Evolutionary conservation across 2,329 filamentous ascomycete genomes (phyloP).

Genomic region (Ophiostoma himal-ulmi): DNA sequence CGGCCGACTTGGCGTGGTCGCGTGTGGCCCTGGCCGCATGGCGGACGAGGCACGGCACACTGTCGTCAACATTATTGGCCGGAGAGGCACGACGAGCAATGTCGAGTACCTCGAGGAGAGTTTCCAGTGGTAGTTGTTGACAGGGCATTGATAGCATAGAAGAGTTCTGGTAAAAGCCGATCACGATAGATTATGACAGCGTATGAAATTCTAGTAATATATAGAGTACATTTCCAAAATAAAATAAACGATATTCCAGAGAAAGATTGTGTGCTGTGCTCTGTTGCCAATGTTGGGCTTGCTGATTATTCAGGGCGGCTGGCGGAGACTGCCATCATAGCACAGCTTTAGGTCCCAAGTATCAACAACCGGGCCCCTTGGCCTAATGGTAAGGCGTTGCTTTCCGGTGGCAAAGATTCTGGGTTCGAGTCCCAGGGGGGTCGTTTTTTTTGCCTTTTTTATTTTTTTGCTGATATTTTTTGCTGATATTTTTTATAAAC

Average conservation of each 20-base stretch:
- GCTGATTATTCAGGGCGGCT: background rate
- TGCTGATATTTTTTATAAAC: background rate
- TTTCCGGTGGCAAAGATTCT: conserved; percentile 14
- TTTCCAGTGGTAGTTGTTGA: conserved; percentile 25
- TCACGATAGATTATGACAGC: conserved; percentile 3
- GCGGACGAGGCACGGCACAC: conserved; percentile 24
- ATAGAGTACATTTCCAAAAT: background rate
- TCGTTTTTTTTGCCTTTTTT: conserved; percentile 11
- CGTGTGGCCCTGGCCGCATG: conserved; percentile 25
- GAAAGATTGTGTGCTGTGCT: background rate
- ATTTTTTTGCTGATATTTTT: background rate
- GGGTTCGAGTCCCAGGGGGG: conserved; percentile 17
- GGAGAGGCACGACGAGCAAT: conserved; percentile 6
- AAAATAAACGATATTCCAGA: background rate
- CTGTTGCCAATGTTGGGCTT: background rate
- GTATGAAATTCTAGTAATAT: background rate
- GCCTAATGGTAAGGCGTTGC: conserved; percentile 17
- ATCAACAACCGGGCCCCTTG: conserved; percentile 12
- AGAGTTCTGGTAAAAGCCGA: background rate
- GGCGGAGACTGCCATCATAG: background rate
- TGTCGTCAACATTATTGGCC: conserved; percentile 20
- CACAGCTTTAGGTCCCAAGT: background rate
- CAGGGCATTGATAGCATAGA: background rate
- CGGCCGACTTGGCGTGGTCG: conserved; percentile 25
- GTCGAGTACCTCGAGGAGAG: conserved; percentile 27